Evolutionary conservation across 129 eudicot species (phyloP), one percentile per base, ranked within the genome.

Genomic region (Calendula officinalis): DNA sequence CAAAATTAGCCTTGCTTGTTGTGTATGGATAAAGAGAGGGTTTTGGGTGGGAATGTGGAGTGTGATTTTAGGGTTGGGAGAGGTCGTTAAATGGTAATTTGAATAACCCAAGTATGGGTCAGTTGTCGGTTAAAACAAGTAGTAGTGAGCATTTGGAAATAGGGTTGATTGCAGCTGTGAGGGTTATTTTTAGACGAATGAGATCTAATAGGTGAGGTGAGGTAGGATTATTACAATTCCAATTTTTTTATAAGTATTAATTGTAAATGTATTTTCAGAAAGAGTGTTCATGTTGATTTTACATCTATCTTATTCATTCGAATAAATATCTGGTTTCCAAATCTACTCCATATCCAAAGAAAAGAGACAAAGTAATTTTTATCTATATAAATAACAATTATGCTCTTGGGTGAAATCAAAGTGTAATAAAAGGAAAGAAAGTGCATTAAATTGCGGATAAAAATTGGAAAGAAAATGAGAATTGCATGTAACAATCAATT

Each of bases 101-200:
- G 52, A 94, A 94, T 52, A 88, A 68, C 71, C 83, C 78, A 37
- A 81, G 39, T 13, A 88, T 88, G 99, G 99, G 99, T 4, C 95
- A 94, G 78, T 62, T 94, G 55, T 56, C 75, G 38, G 39, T 94
- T 9, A 88, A 88, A 82, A 71, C 88, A 1, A 82, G 80, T 63
- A 94, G 97, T 75, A 86, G 86, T 0, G 97, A 94, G 70, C 91
- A 76, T 74, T 60, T 81, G 79, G 97, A 94, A 64, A 65, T 94
- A 52, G 95, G 88, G 54, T 66, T 88, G 48, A 56, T 94, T 56
- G 96, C 86, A 17, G 76, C 82, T 7, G 61, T 71, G 15, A 83
- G 90, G 78, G 75, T 83, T 27, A 60, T 94, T 65, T 70, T 87
- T 10, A 73, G 90, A 46, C 84, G 78, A 71, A 84, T 60, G 66